Base-by-base conservation (phyloP, 768 basidiomycete species). In the Phlebiopsis gigantea region DNA sequence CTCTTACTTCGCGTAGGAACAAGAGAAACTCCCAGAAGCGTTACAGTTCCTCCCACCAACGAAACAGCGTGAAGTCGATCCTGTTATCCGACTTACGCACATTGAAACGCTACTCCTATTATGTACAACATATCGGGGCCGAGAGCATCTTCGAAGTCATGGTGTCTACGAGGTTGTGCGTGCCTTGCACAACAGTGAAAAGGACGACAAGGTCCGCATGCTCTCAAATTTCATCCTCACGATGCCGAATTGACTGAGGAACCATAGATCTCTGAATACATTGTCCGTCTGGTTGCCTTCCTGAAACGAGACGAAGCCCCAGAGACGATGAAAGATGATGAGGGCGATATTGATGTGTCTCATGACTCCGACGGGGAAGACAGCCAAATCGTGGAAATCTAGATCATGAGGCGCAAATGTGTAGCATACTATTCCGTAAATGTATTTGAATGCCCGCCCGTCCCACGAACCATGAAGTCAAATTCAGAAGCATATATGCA, bases 61-160 rank as follows among this genome's bases (percentile, higher is more conserved):
- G 10, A 99, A 99, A 70, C 79, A 73, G 56, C 83, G 97, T 28
- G 97, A 99, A 66, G 66, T 77, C 2, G 94, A 98, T 66, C 62
- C 83, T 0, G 79, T 75, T 1, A 77, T 98, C 47, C 84, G 96
- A 0, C 73, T 91, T 48, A 91, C 84, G 25, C 87, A 90, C 64
- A 75, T 98, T n/a, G 96, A 98, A 71, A 89, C 92, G 0, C 74
- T 99, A 19, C 79, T 98, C 0, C 72, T 99, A 42, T 76, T 98
- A 0, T 94, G 91, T 61, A 92, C 93, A 9, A 94, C 91, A 0
- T 84, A 85, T 22, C 90, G 88, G 82, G 95, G 93, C 0, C 81
- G 97, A 14, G 88, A 95, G 54, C 82, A 84, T 55, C 76, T 93
- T 57, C 79, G 97, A 26, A 72, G 76, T 22, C 78, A 89, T 58